phyloP scores from a whole-genome alignment of 306 rosid species.

The cucumber (Cucumis sativus) region Cucumber_9930_V3 NC_026660.2:25913001-25913500 shows the following conservation, averaged over 20 bases:
- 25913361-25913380: neutral
- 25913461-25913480: too few relatives aligned
- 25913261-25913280: neutral
- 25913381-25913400: too few relatives aligned
- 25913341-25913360: neutral
- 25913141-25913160: too few relatives aligned
- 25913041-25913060: neutral
- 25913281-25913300: neutral
- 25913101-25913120: neutral
- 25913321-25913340: neutral
- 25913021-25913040: neutral
- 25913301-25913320: neutral
- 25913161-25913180: neutral
- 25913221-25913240: neutral
- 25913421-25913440: too few relatives aligned
- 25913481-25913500: too few relatives aligned
- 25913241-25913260: slow-evolving; percentile 3
- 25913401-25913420: too few relatives aligned
- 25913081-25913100: neutral
- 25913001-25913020: neutral
- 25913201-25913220: neutral
- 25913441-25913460: too few relatives aligned
- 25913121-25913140: neutral
- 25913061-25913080: neutral
- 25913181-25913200: slow-evolving; percentile 1